A percentile compares a stretch with the other conserved stretches of the same genome.
phyloP scores from a whole-genome alignment of 345 rosid genomes.

The Psidium guajava region DNA sequence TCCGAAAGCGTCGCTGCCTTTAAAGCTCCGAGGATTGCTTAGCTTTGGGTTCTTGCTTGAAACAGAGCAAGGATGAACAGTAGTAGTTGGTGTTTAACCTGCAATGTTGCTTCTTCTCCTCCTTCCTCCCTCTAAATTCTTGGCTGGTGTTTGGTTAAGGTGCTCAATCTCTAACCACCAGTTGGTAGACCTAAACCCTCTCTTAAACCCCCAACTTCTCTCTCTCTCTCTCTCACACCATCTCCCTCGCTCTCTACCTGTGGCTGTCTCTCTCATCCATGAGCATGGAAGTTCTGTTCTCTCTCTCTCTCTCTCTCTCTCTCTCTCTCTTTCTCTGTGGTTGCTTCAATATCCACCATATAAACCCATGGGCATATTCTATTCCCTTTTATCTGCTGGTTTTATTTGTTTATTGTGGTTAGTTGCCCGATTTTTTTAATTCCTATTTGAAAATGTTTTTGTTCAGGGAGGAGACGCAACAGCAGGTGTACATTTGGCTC shows the following conservation, averaged over 20 bases:
- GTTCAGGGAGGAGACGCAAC: not conserved
- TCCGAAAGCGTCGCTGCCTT: not conserved
- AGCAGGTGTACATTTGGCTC: not conserved
- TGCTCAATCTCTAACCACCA: slow-evolving; percentile 74
- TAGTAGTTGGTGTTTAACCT: slow-evolving; percentile 21
- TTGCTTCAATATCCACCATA: slow-evolving; percentile 56
- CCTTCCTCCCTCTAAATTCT: not conserved
- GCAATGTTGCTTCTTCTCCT: not conserved
- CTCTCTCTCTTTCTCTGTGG: not conserved
- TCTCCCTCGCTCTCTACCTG: slow-evolving; percentile 4
- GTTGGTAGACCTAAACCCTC: slow-evolving; percentile 92
- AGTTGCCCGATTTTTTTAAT: not conserved
- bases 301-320: not conserved
- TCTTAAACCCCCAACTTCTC: slow-evolving; percentile 24
- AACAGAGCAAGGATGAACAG: slow-evolving; percentile 5
- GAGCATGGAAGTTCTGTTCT: slow-evolving; percentile 34
- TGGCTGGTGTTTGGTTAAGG: slow-evolving; percentile 53
- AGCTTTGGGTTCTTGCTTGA: slow-evolving; percentile 14
- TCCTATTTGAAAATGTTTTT: not conserved
- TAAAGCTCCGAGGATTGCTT: not conserved
- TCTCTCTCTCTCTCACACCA: not conserved
- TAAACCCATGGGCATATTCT: slow-evolving; percentile 19
- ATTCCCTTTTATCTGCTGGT: not conserved
- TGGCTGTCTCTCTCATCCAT: slow-evolving; percentile 37
- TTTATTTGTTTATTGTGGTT: not conserved